Percentiles rank a stretch among this genome's conserved stretches.
Conservation (phyloP, 257 asterid species). For the Solanum etuberosum region DNA sequence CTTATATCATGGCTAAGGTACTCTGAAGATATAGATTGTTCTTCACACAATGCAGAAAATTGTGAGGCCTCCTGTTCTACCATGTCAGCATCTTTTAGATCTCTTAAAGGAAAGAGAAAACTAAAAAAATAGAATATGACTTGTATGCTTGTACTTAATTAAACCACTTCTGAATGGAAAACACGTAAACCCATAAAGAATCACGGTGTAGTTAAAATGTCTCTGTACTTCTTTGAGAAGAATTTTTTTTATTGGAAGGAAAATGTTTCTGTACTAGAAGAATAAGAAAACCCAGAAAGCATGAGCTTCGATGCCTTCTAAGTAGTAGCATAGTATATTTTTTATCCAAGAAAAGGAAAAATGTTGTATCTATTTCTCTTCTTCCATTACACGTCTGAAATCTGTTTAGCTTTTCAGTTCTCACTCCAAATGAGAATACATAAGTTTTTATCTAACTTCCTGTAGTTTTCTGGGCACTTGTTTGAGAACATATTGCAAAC, state of each 20-base stretch:
- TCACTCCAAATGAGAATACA: not conserved
- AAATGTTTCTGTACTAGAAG: not conserved
- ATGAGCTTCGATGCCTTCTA: not conserved
- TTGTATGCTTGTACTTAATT: not conserved
- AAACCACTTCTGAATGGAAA: not conserved
- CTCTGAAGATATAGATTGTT: not conserved
- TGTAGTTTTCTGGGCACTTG: not conserved
- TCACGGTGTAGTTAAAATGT: not conserved
- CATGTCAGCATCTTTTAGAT: not conserved
- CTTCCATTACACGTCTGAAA: not conserved
- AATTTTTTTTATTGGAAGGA: not conserved
- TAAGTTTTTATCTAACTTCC: not conserved
- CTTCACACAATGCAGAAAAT: not conserved
- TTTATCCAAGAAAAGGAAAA: not conserved
- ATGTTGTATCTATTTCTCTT: not conserved
- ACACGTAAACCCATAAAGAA: not conserved
- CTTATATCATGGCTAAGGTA: not conserved
- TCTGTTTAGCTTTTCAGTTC: not conserved
- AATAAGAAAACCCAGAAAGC: not conserved
- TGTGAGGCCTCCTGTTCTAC: not conserved
- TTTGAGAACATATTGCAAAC: not conserved
- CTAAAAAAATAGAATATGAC: not conserved
- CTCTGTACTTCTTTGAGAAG: not conserved
- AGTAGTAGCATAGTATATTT: not conserved
- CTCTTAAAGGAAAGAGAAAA: not conserved